Evolutionary conservation across 2,329 filamentous ascomycete genomes (phyloP), one percentile per base, ranked within the genome.

Genomic region (Juglanconis juglandina): DNA sequence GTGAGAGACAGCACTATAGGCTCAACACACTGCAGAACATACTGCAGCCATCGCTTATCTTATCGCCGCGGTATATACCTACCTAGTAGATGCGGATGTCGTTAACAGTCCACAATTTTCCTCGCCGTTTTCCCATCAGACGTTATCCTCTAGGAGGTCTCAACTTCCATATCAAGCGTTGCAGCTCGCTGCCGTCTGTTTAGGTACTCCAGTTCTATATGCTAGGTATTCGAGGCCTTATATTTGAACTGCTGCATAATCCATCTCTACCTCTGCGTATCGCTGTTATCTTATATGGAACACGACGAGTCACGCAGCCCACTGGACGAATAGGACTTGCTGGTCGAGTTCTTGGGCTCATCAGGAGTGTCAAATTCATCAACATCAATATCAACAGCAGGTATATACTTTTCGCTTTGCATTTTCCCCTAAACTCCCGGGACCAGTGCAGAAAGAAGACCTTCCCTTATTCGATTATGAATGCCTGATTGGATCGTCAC

Each of bases 351-450:
- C 17, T 11, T 11, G 17, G 10, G 8, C 17, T 10, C 17, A 48
- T 32, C 4, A 11, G 46, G 5, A 30, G 9, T 32, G 46, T 13
- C 46, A 48, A 48, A 32, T 11, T 48, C 46, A 48, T 48, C 17
- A 17, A 17, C 17, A 17, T 17, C 46, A 32, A 48, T 33, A 48
- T 48, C 46, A 48, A 48, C 24, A 13, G 46, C 46, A 48, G 34
- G 34, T 56, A 63, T 63, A 42, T 60, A 55, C 54, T 63, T 60
- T 53, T 47, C 49, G 50, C 46, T 51, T 54, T 51, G 42, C 52
- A 57, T 55, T 55, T 42, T n/a, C 35, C 39, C 58, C 46, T 53
- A 24, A 60, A 57, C 61, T 55, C 61, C 61, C 50, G 60, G 58
- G 39, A 49, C 41, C 58, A 46, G 51, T 58, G 54, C 50, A 53